Evolutionary conservation across 441 rosid genomes (phyloP).

Genomic region (Geranium incanum): DNA sequence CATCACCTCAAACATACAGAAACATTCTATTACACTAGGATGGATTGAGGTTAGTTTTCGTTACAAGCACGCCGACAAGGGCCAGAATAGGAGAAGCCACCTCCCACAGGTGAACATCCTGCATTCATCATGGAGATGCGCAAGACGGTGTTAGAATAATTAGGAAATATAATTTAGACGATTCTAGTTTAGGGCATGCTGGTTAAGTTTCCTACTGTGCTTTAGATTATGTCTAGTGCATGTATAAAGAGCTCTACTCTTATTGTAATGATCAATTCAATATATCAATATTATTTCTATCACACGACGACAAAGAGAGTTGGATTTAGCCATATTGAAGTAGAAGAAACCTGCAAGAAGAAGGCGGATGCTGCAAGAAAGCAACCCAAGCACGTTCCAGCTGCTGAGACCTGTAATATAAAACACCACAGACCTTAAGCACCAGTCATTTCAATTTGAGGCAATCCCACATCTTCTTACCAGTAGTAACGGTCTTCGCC

Average conservation of each 20-base stretch:
- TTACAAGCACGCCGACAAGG: slow-evolving; percentile 65
- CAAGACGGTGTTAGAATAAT: too few relatives aligned
- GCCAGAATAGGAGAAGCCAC: slow-evolving; percentile 40
- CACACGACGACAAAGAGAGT: slow-evolving; percentile 4
- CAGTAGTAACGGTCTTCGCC: slow-evolving; percentile 62
- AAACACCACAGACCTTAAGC: not conserved
- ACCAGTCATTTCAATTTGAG: not conserved
- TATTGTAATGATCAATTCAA: too few relatives aligned
- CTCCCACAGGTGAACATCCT: slow-evolving; percentile 37
- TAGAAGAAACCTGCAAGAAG: slow-evolving; percentile 36
- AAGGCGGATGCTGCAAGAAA: slow-evolving; percentile 49
- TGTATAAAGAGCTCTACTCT: too few relatives aligned
- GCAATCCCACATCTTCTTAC: slow-evolving; percentile 24
- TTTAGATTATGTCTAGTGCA: too few relatives aligned
- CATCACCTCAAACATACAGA: not conserved
- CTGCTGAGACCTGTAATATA: slow-evolving; percentile 53
- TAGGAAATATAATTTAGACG: too few relatives aligned
- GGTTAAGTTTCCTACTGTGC: too few relatives aligned
- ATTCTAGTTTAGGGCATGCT: too few relatives aligned
- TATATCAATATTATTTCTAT: too few relatives aligned
- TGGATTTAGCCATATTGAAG: not conserved
- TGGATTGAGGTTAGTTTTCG: not conserved
- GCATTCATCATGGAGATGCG: not conserved
- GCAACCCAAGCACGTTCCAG: slow-evolving; percentile 68
- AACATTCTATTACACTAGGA: too few relatives aligned